Evolutionary conservation across 495 filamentous ascomycete species (phyloP).

Genomic region (Neurospora sp.): DNA sequence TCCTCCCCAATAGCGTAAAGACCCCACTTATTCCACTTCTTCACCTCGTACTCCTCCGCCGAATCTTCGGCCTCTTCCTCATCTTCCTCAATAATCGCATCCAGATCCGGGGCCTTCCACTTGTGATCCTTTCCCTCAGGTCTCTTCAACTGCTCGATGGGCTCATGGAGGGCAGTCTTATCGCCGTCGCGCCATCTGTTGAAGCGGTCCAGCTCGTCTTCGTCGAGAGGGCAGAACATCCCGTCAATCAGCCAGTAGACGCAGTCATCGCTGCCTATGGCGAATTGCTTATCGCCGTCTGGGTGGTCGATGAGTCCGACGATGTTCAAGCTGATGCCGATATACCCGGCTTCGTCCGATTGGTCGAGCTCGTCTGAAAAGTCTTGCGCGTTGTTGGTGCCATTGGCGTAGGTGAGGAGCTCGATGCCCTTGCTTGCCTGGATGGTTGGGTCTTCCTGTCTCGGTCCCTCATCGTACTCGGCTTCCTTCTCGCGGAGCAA

Average conservation of each 20-base stretch:
- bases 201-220: background rate
- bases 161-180: background rate
- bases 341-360: background rate
- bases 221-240: background rate
- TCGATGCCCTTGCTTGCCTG: background rate
- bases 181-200: fast-evolving
- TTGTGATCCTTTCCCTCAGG: fast-evolving
- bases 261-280: fast-evolving
- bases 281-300: background rate
- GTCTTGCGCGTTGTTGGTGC: background rate
- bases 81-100: background rate
- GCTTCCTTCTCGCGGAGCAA: too few species aligned
- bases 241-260: background rate
- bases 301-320: background rate
- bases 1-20: background rate
- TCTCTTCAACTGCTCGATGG: fast-evolving
- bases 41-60: background rate
- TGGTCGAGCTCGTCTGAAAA: background rate
- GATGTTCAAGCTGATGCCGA: background rate
- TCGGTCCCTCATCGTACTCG: background rate
- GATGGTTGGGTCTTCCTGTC: too few species aligned
- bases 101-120: background rate
- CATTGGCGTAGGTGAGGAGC: background rate
- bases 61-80: background rate
- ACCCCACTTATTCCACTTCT: background rate